Base-by-base conservation (phyloP, 2,329 filamentous ascomycete genomes). In the Arthrobotrys entomopaga region DNA sequence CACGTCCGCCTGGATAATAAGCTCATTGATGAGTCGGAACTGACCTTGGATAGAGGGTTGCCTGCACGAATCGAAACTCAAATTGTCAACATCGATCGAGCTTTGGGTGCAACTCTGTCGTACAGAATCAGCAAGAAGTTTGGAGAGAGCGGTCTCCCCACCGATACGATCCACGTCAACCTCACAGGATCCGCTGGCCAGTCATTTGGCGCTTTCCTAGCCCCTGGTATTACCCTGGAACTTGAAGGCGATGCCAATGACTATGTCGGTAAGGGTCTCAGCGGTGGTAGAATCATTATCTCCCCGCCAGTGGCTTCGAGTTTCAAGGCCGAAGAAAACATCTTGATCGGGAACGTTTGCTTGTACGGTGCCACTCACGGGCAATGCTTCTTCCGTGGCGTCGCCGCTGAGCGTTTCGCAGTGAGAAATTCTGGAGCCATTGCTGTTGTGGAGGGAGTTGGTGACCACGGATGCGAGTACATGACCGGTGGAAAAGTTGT, bases 401-500 rank as follows among this genome's bases (percentile, higher is more conserved):
- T 97, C 76, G 94, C 94, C 80, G 94, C 94, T 48, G 94, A 98
- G 85, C 91, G 94, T 80, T 98, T 98, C 82, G 93, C 93, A 76
- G 94, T 98, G 77, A 91, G 94, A 78, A 98, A 98, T 85, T 97
- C 94, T 0, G 94, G 94, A 83, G 94, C 92, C 58, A 96, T 90
- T 26, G 93, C 94, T n/a, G 91, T 98, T 77, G 93, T 97, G 76
- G 94, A 98, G 83, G 94, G 94, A 83, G 88, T 96, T 77, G 94
- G 94, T 85, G 94, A 98, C 82, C 94, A 98, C 81, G 91, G 92
- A 76, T 97, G 93, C 81, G 94, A 98, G 86, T 98, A 98, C 87
- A 98, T 98, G 94, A 97, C 94, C 80, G 94, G 94, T 81, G 94
- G 94, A 81, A 92, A 93, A 80, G 86, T 97, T 58, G 84, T 98